Percentiles rank a stretch among this genome's conserved stretches.
phyloP scores from a whole-genome alignment of 2,329 filamentous ascomycete genomes.

The Colletotrichum australisinense region DNA sequence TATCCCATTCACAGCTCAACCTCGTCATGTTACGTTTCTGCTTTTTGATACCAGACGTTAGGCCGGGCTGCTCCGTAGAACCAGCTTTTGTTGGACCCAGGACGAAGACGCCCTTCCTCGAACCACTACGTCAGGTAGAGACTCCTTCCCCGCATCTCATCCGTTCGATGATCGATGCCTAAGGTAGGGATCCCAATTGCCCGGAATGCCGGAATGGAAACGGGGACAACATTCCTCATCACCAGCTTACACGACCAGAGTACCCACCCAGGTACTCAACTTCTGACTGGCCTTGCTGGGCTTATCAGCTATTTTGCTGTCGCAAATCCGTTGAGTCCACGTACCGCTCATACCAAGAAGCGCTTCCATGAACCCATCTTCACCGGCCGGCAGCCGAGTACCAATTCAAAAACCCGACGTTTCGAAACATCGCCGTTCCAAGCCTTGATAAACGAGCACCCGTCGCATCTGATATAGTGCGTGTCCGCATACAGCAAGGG shows the following conservation, averaged over 20 bases:
- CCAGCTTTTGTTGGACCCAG: not conserved
- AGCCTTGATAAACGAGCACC: not conserved
- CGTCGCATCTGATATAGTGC: not conserved
- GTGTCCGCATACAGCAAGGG: constrained; percentile 10
- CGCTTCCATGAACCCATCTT: not conserved
- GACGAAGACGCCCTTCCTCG: not conserved
- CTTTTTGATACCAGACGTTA: not conserved
- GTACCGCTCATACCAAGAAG: not conserved
- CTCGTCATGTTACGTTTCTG: not conserved
- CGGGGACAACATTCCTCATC: not conserved
- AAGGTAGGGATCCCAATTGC: not conserved
- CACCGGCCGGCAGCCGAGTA: not conserved
- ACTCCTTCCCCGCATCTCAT: not conserved
- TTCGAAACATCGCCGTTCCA: not conserved
- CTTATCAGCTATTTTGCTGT: not conserved
- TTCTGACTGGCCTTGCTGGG: not conserved
- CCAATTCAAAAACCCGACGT: not conserved
- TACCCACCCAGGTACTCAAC: too few species aligned
- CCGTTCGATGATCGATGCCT: not conserved
- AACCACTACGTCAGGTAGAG: not conserved
- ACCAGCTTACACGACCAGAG: not conserved
- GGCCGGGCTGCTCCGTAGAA: not conserved
- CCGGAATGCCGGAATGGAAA: not conserved
- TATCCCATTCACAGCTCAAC: not conserved
- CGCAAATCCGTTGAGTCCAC: not conserved